phyloP scores from a whole-genome alignment of 2,329 filamentous ascomycete species.

The Blastomyces percursus region DNA sequence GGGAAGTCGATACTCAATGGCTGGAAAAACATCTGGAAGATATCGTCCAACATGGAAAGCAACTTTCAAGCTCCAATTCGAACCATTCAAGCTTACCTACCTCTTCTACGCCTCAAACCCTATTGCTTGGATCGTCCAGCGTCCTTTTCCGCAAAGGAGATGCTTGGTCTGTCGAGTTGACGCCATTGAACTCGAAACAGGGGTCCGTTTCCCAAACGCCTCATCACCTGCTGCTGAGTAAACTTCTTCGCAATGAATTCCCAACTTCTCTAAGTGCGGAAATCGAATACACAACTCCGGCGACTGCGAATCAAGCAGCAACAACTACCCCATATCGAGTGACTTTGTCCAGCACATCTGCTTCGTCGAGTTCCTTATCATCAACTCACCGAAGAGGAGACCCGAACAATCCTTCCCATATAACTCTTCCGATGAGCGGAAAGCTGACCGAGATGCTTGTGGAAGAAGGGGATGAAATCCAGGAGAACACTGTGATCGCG shows the following conservation, averaged over 20 bases:
- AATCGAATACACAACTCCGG: conserved; percentile 37
- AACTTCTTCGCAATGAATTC: conserved; percentile 50
- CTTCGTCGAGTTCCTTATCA: conserved; percentile 32
- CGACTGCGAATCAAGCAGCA: conserved; percentile 13
- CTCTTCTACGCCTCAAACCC: conserved; percentile 18
- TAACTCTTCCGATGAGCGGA: conserved; percentile 48
- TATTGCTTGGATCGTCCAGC: conserved; percentile 11
- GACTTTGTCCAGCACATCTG: conserved; percentile 37
- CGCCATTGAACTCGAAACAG: conserved; percentile 22
- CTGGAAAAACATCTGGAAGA: conserved; percentile 40
- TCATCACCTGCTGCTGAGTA: conserved; percentile 45
- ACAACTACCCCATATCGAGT: conserved; percentile 35
- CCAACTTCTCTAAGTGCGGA: conserved; percentile 45
- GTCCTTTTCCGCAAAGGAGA: conserved; percentile 48
- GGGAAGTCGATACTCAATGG: conserved; percentile 47
- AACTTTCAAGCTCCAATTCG: conserved; percentile 18
- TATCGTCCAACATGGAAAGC: conserved; percentile 29
- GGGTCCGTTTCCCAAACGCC: conserved; percentile 17
- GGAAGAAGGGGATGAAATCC: conserved; percentile 40
- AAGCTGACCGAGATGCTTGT: conserved; percentile 51
- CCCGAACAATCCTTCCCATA: conserved; percentile 40
- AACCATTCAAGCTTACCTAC: conserved; percentile 18
- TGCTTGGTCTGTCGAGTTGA: conserved; percentile 45
- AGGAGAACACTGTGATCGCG: conserved; percentile 43
- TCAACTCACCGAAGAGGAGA: conserved; percentile 41